Conservation (phyloP, 2,329 filamentous ascomycete species). For the Helotiales sp. region DNA sequence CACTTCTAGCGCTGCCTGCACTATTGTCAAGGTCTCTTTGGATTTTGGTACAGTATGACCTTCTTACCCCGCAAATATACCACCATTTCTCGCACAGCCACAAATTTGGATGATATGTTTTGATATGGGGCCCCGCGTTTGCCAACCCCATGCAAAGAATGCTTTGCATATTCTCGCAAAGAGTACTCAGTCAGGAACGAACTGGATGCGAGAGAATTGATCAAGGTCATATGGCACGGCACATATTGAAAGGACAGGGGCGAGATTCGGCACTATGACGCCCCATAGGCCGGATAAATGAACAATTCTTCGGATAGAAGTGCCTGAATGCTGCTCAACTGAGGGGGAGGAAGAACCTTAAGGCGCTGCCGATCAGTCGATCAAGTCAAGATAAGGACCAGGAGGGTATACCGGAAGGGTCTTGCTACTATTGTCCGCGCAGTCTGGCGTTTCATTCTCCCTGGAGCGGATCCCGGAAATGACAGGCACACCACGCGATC, state of each 20-base stretch:
- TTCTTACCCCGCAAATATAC: slow-evolving; percentile 41
- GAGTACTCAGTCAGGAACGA: slow-evolving; percentile 16
- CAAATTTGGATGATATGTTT: slow-evolving; percentile 45
- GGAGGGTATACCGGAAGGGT: slow-evolving; percentile 8
- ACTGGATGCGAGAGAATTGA: slow-evolving; percentile 1
- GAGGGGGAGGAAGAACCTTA: slow-evolving; percentile 20
- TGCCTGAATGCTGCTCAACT: slow-evolving; percentile 23
- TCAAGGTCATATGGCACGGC: slow-evolving; percentile 20
- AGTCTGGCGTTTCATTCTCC: slow-evolving; percentile 27
- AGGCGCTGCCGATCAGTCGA: slow-evolving; percentile 18
- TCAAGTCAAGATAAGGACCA: slow-evolving; percentile 7
- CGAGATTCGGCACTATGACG: slow-evolving; percentile 4
- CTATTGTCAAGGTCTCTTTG: not conserved
- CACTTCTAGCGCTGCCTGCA: not conserved
- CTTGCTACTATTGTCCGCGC: slow-evolving; percentile 20
- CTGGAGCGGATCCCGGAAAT: slow-evolving; percentile 6
- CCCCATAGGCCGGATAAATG: slow-evolving; percentile 25
- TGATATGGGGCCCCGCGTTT: slow-evolving; percentile 34
- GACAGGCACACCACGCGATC: slow-evolving; percentile 20
- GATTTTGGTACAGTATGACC: slow-evolving; percentile 41
- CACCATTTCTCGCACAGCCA: slow-evolving; percentile 44
- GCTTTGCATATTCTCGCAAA: slow-evolving; percentile 26
- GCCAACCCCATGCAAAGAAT: slow-evolving; percentile 36
- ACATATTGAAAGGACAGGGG: slow-evolving; percentile 17
- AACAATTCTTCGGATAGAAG: slow-evolving; percentile 18